phyloP scores from a whole-genome alignment of 2,329 filamentous ascomycete genomes.

The Dichotomopilus funicola region DNA sequence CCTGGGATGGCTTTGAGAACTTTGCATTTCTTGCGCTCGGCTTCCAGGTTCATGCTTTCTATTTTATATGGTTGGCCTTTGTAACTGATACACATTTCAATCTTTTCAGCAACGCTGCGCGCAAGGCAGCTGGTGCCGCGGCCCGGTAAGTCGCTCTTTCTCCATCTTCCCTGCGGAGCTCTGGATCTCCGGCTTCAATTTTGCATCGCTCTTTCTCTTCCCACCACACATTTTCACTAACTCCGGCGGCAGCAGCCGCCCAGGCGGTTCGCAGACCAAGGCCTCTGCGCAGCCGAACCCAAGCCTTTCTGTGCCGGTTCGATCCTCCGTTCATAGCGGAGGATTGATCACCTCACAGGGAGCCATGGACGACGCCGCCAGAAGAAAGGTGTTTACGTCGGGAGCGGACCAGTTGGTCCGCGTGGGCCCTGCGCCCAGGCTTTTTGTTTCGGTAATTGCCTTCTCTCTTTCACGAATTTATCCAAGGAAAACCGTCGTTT shows the following conservation, averaged over 20 bases:
- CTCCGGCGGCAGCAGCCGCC: neutral
- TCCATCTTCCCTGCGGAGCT: neutral
- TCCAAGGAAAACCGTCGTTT: no score
- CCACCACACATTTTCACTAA: neutral
- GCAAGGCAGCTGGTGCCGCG: neutral
- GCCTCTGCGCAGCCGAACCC: neutral
- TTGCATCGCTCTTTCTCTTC: neutral
- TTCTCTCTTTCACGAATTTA: no score
- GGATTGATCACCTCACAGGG: neutral
- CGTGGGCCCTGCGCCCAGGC: neutral
- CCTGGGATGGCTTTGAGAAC: neutral
- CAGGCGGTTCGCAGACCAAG: neutral
- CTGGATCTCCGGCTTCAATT: no score
- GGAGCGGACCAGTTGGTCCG: constrained; percentile 1
- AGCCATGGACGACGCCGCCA: neutral
- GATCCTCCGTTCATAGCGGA: neutral
- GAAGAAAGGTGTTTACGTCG: neutral
- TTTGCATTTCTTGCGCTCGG: neutral
- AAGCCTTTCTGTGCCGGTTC: neutral
- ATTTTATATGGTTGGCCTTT: neutral
- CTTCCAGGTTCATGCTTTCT: neutral
- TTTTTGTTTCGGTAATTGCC: constrained; percentile 4
- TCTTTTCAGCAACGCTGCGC: neutral
- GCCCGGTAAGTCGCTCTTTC: neutral
- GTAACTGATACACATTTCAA: neutral